Evolutionary conservation across 2,329 filamentous ascomycete species (phyloP).

Genomic region (Colletotrichum costaricense): DNA sequence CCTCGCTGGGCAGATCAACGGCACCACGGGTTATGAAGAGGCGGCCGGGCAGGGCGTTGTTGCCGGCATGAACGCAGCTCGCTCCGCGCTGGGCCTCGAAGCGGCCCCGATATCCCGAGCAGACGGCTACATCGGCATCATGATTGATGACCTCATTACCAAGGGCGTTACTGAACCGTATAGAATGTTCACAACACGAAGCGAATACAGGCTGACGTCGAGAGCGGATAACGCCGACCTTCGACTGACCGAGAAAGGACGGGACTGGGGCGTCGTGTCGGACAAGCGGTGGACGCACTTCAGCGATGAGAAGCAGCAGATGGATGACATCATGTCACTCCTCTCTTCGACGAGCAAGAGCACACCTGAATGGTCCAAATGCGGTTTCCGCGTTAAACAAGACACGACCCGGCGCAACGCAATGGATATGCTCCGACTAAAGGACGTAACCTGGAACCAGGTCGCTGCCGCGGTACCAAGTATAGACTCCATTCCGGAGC

Average conservation of each 20-base stretch:
- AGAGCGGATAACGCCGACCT: slow-evolving; percentile 95
- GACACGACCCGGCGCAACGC: slow-evolving; percentile 77
- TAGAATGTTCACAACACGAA: slow-evolving; percentile 96
- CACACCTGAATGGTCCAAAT: slow-evolving; percentile 73
- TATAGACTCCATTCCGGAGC: slow-evolving; percentile 63
- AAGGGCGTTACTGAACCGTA: slow-evolving; percentile 98
- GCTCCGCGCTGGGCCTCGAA: slow-evolving; percentile 75
- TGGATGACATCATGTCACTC: slow-evolving; percentile 71
- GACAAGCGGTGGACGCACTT: slow-evolving; percentile 82
- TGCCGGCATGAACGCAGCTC: slow-evolving; percentile 92
- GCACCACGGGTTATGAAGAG: slow-evolving; percentile 98
- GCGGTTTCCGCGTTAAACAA: slow-evolving; percentile 75
- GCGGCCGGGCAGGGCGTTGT: slow-evolving; percentile 93
- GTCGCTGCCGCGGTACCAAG: slow-evolving; percentile 69
- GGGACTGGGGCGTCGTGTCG: slow-evolving; percentile 80
- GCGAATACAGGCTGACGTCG: slow-evolving; percentile 93
- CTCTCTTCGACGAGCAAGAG: slow-evolving; percentile 70
- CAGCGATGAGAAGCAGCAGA: slow-evolving; percentile 72
- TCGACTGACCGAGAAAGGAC: slow-evolving; percentile 83
- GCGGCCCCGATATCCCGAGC: slow-evolving; percentile 79
- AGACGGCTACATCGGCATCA: slow-evolving; percentile 97
- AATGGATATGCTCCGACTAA: slow-evolving; percentile 81
- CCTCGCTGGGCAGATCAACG: slow-evolving; percentile 96
- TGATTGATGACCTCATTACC: slow-evolving; percentile 97
- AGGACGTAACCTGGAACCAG: slow-evolving; percentile 66